Evolutionary conservation across 331 rosid species (phyloP), one percentile per base, ranked within the genome.

Genomic region (Quercus lobata): DNA sequence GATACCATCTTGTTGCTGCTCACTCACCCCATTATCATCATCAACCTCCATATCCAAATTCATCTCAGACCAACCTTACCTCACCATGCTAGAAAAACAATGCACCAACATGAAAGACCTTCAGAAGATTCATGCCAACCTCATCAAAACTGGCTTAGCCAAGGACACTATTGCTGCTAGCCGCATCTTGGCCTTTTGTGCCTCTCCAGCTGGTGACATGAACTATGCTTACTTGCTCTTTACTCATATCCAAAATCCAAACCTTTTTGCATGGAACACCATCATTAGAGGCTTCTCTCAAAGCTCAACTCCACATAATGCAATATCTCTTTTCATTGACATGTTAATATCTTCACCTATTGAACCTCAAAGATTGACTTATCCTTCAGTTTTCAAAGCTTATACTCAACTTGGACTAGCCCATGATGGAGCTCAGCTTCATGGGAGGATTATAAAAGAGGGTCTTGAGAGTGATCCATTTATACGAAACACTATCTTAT

Each of bases 331-430:
- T 65, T 93, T 93, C 85, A 65, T 87, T 84, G 83, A 93, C 25
- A 90, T 95, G 97, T 71, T 95, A 78, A 80, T 84, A 76, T 77
- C 72, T 66, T 89, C 96, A 12, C 34, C 55, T 15, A 61, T 87
- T 76, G 81, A 89, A 62, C 96, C 99, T 3, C 86, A 88, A 0
- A 69, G 73, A 16, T 85, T 90, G 86, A 93, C 96, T 63, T 91
- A 91, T 72, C 99, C 98, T 79, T 95, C 98, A 15, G 88, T 95
- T 75, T 93, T 93, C 69, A 95, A 93, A 81, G 98, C 98, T n/a
- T 93, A 86, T 78, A 80, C 90, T 80, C 97, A 85, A 70, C 84
- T 84, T 76, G 91, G 93, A 57, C 78, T 82, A 32, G 91, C 88
- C 30, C 79, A 21, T 41, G 27, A 81, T 75, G 98, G 99, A 57